Evolutionary conservation across 2,329 filamentous ascomycete genomes (phyloP), one percentile per base, ranked within the genome.

Genomic region (Coccinonectria pachysandricola): DNA sequence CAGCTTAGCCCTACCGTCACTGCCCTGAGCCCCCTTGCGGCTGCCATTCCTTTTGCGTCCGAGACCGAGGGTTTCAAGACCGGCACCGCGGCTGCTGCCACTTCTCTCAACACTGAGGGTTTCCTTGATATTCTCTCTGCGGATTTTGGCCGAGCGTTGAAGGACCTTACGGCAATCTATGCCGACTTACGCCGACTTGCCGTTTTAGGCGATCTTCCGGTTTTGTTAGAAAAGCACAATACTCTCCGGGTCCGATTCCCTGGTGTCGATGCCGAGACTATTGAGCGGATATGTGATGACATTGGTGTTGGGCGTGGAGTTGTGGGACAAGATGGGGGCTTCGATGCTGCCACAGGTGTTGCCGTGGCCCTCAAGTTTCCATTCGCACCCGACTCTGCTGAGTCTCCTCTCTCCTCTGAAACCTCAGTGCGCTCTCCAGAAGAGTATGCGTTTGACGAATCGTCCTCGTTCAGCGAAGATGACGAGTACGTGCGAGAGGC

Each of bases 1-100:
- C 68, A 76, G 43, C 63, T 96, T 44, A 85, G 75, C 55, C 91
- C 91, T 3, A 92, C 83, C 32, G 75, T 96, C 49, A 96, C 88
- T 16, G 85, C 88, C 15, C 69, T 98, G 31, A 80, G 79, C 42
- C 76, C 81, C 7, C 62, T 92, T 21, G 67, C 66, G 30, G 65
- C 66, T 7, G 64, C 60, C 8, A 57, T 79, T 30, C 60, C 71
- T 12, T 57, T 54, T 32, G 45, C 55, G 4, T 49, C 54, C 3
- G 46, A 46, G 31, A 60, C 62, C 20, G 68, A 66, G 36, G 53
- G 57, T 26, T 52, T 60, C 43, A 55, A 59, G 35, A 43, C 50
- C 23, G 45, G 53, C 25, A 52, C 60, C 15, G 47, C 55, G 24
- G 43, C 55, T 15, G 59, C 64, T 11, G 52, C 59, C 28, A 62